phyloP scores from a whole-genome alignment of 768 basidiomycete species.

The Cubamyces sp. region DNA sequence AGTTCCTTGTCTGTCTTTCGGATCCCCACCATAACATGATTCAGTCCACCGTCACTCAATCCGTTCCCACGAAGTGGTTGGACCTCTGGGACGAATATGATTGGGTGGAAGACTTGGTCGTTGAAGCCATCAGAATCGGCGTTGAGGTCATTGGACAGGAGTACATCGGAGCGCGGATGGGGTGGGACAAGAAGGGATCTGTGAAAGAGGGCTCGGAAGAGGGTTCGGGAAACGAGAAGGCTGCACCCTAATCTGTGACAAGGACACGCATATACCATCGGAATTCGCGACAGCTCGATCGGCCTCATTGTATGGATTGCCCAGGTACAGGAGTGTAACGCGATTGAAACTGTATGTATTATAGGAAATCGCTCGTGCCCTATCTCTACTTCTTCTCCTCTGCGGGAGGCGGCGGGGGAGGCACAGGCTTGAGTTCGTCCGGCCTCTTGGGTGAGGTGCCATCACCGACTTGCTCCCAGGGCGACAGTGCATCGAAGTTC shows the following conservation, averaged over 20 bases:
- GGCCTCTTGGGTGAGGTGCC: slow-evolving; percentile 62
- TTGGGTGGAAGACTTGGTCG: slow-evolving; percentile 96
- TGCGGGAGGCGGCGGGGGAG: slow-evolving; percentile 75
- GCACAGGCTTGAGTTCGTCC: slow-evolving; percentile 74
- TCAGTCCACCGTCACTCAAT: slow-evolving; percentile 81
- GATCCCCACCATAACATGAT: slow-evolving; percentile 83
- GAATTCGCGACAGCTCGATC: not conserved
- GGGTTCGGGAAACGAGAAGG: slow-evolving; percentile 20
- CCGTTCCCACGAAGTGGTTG: slow-evolving; percentile 84
- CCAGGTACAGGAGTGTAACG: slow-evolving; percentile 4
- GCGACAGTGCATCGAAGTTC: slow-evolving; percentile 90
- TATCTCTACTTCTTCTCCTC: slow-evolving; percentile 77
- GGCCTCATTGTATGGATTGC: not conserved
- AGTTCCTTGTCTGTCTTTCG: slow-evolving; percentile 64
- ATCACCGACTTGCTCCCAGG: slow-evolving; percentile 94
- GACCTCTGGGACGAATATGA: slow-evolving; percentile 89
- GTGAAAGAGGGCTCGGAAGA: slow-evolving; percentile 19
- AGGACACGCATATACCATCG: slow-evolving; percentile 13
- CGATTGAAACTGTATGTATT: slow-evolving; percentile 17
- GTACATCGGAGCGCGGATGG: slow-evolving; percentile 85
- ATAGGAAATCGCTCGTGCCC: slow-evolving; percentile 11
- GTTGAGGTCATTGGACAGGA: slow-evolving; percentile 94
- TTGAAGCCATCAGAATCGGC: slow-evolving; percentile 81
- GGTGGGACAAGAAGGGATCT: slow-evolving; percentile 54
- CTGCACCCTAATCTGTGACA: slow-evolving; percentile 9